Base-by-base conservation (phyloP, 140 eudicot genomes). In the Ambrosia hybrid region DNA sequence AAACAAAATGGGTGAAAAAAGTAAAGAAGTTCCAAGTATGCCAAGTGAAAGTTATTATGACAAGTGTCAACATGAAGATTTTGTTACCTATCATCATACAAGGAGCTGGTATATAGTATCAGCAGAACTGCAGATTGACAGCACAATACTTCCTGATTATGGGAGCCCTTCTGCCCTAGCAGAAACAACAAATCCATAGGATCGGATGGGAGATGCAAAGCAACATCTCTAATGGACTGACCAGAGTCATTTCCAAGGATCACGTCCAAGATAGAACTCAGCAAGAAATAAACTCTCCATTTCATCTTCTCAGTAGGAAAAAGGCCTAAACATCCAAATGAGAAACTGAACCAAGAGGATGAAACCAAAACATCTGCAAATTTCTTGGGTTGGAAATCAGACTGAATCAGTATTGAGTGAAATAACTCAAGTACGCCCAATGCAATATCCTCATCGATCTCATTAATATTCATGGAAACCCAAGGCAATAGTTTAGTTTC, bases 241-340 rank as follows among this genome's bases (percentile, higher is more conserved):
- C 96, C 99, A 46, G 76, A 81, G 57, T 82, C 94, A 83, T 77
- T 73, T 38, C 97, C 97, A 16, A 84, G 77, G 79, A 90, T 72
- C 55, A 84, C 72, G 74, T 86, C 95, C 78, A 86, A 76, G 14
- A 91, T 70, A 39, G 95, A 86, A 69, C 99, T 81, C 77, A 91
- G 85, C 70, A 90, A 71, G 49, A 86, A 81, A 85, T 84, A 89
- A 52, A 94, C 87, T 66, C 90, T 81, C 85, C 67, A 68, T 83
- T 85, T 94, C 97, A 94, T 88, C 76, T 70, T 88, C 74, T 90
- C 96, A 0, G 84, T 57, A 39, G 97, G 90, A 79, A 91, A 91
- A 55, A 90, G 69, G 37, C 99, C 99, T 72, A 94, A 86, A 70
- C 97, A 94, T 37, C 89, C 90, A 73, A 88, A 90, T 49, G 85